Evolutionary conservation across 805 yeast species (phyloP), one percentile per base, ranked within the genome.

Genomic region (Nakazawaea ernobii): DNA sequence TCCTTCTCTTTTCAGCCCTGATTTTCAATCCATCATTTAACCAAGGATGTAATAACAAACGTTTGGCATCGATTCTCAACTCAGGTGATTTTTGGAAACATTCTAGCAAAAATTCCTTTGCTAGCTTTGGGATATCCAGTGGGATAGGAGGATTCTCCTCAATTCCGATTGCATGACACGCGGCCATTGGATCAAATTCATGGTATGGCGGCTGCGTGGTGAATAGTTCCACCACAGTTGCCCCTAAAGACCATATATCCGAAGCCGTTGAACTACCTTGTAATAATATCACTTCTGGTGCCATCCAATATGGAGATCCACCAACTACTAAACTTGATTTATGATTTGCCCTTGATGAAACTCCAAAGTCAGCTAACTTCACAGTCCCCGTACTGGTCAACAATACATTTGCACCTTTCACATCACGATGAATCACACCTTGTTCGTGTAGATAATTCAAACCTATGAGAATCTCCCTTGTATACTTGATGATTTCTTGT

Each of bases 291-390:
- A 95, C 82, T 60, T 94, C 99, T 0, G 99, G 99, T 0, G 99
- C 97, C 97, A 94, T 91, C 98, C 98, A 94, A 60, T 92, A 86
- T 0, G 97, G 95, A 0, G 98, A 89, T 1, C 99, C 99, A 13
- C 75, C 78, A 8, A 79, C 80, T 2, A 74, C 71, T 43, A 58
- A 62, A 60, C 30, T 56, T 51, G 42, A 43, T 30, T 45, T 40
- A 28, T 49, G 51, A 26, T 46, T 45, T 2, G 42, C 73, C 39
- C 70, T 70, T 5, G 84, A 75, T 15, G 91, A 87, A 7, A 86
- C 87, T 1, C 94, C 94, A 59, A 85, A 84, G 61, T 84, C 92
- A 2, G 89, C 88, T 20, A 84, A 67, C 53, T 84, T 86, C 24
- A 84, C 86, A 49, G 74, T 74, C 6, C 90, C 82, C 26, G 74